Evolutionary conservation across 371 early-diverging fungal genomes (phyloP).

Genomic region (Neoconidiobolus thromboides): DNA sequence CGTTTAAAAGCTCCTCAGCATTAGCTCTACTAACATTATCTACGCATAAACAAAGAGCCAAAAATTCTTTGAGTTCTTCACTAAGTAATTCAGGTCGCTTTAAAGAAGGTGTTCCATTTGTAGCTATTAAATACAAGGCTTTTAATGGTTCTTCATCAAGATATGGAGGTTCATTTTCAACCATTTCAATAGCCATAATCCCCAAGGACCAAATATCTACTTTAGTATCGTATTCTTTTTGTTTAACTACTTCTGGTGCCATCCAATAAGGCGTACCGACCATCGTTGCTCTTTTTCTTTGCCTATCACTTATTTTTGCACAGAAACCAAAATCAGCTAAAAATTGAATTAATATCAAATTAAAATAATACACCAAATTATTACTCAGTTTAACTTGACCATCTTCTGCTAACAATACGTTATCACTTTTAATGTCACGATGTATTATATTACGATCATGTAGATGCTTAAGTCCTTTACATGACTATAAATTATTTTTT

Average conservation of each 20-base stretch:
- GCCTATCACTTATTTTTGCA: constrained; percentile 69
- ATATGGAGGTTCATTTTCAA: constrained; percentile 95
- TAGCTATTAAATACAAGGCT: constrained; percentile 89
- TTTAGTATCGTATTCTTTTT: constrained; percentile 73
- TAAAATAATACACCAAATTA: background rate
- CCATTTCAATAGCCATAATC: constrained; percentile 95
- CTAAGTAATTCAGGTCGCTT: constrained; percentile 70
- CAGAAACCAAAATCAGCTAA: constrained; percentile 85
- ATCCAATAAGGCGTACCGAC: constrained; percentile 93
- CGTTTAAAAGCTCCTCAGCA: constrained; percentile 35
- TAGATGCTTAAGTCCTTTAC: constrained; percentile 77
- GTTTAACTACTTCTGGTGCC: constrained; percentile 86
- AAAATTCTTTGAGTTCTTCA: constrained; percentile 64
- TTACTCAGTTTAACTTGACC: constrained; percentile 88
- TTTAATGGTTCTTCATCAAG: constrained; percentile 85
- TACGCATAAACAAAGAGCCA: constrained; percentile 75
- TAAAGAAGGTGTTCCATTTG: constrained; percentile 89
- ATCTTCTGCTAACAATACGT: constrained; percentile 62
- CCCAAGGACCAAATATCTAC: constrained; percentile 90
- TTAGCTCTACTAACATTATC: constrained; percentile 76
- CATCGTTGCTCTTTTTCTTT: constrained; percentile 83
- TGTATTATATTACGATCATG: constrained; percentile 86
- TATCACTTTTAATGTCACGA: constrained; percentile 95
- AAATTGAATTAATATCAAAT: background rate
- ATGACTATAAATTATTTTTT: constrained; percentile 20